phyloP scores from a whole-genome alignment of 2,329 filamentous ascomycete genomes.

The Orbilia brochopaga region DNA sequence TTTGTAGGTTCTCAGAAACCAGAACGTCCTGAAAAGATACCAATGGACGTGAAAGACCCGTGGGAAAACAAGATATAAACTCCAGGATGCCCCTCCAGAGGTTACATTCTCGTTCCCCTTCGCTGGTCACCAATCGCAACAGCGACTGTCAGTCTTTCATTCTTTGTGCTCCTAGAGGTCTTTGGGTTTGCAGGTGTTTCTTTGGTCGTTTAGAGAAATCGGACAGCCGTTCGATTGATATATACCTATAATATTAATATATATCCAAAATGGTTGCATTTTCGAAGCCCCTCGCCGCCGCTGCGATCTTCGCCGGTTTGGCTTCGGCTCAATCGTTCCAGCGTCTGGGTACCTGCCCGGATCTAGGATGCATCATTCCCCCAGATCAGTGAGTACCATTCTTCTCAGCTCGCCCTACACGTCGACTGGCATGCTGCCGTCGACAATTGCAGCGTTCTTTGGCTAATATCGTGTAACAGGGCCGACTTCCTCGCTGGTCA shows the following conservation, averaged over 20 bases:
- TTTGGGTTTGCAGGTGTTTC: slow-evolving; percentile 22
- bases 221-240: no score
- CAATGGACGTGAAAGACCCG: not conserved
- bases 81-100: slow-evolving; percentile 19
- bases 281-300: slow-evolving; percentile 55
- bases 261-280: slow-evolving; percentile 54
- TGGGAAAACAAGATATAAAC: slow-evolving; percentile 33
- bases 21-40: slow-evolving; percentile 4
- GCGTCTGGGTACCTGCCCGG: slow-evolving; percentile 66
- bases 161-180: slow-evolving; percentile 16
- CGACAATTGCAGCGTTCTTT: not conserved
- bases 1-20: not conserved
- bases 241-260: slow-evolving; percentile 12
- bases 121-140: slow-evolving; percentile 42
- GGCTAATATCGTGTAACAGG: slow-evolving; percentile 56
- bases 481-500: slow-evolving; percentile 84
- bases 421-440: not conserved
- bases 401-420: not conserved
- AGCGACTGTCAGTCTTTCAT: slow-evolving; percentile 38
- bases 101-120: slow-evolving; percentile 13
- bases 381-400: slow-evolving; percentile 62
- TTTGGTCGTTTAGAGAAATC: slow-evolving; percentile 12
- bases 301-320: slow-evolving; percentile 59
- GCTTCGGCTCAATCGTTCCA: slow-evolving; percentile 66
- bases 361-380: slow-evolving; percentile 67